These are phyloP conservation scores for Phytophthora litchii DNA, from an alignment of 352 stramenopile genomes.

Conservation along the genomic window DNA sequence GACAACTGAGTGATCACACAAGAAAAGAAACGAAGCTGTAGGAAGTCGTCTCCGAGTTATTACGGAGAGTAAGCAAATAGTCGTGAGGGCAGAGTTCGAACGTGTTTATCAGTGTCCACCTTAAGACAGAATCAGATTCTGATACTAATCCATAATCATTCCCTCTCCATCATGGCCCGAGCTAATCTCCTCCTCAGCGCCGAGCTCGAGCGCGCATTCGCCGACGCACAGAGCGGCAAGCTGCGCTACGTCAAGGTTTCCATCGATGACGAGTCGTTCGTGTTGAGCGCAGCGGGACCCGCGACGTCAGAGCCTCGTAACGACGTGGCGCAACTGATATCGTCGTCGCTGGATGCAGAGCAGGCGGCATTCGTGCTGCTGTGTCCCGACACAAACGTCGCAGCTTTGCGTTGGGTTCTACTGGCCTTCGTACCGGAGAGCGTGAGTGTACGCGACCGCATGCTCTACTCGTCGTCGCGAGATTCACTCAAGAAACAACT, in stretches of 20 bases:
- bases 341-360: constrained; percentile 34
- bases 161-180: constrained; percentile 53
- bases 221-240: constrained; percentile 69
- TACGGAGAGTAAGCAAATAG: constrained; percentile 26
- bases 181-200: constrained; percentile 62
- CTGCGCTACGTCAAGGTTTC: constrained; percentile 73
- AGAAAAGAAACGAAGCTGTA: constrained; percentile 21
- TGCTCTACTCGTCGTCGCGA: constrained; percentile 92
- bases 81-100: constrained; percentile 16
- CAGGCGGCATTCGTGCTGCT: constrained; percentile 78
- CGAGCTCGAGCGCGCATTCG: constrained; percentile 75
- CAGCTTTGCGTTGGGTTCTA: constrained; percentile 78
- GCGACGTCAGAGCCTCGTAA: constrained; percentile 48
- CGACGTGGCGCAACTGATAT: constrained; percentile 47
- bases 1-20: constrained; percentile 28
- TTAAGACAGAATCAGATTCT: background rate
- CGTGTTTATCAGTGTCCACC: constrained; percentile 7
- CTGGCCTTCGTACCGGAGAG: constrained; percentile 80
- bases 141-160: background rate
- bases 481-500: constrained; percentile 92
- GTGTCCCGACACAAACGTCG: constrained; percentile 74
- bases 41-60: constrained; percentile 27
- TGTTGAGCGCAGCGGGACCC: constrained; percentile 43
- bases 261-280: constrained; percentile 71
- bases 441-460: constrained; percentile 87